Evolutionary conservation across 1,284 basidiomycete species (phyloP).

Genomic region (Mrakiaceae sp.): DNA sequence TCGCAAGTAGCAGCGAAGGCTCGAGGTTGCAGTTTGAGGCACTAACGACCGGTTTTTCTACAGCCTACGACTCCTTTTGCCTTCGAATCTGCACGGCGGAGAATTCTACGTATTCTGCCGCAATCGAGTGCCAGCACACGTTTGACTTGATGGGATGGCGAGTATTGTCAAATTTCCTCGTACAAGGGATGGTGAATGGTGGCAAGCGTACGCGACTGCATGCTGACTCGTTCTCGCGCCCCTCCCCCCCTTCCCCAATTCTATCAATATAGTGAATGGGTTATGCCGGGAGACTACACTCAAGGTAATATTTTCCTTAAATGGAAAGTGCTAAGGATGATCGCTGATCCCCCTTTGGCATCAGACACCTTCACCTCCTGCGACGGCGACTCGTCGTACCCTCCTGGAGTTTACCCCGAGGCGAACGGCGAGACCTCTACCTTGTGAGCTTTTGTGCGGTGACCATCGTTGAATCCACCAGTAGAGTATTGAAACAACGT

Average conservation of each 20-base stretch:
- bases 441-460: conserved; percentile 21
- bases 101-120: conserved; percentile 26
- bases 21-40: background rate
- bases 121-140: conserved; percentile 28
- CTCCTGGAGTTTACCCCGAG: conserved; percentile 29
- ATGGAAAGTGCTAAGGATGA: background rate
- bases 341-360: background rate
- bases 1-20: background rate
- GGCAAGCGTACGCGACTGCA: too few species aligned
- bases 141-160: conserved; percentile 32
- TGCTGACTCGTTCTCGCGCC: background rate
- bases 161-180: conserved; percentile 24
- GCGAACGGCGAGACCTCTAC: background rate
- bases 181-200: background rate
- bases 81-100: conserved; percentile 36
- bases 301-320: background rate
- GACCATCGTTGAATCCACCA: conserved; percentile 23
- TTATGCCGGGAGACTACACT: conserved; percentile 17
- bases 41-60: background rate
- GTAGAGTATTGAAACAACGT: conserved; percentile 11
- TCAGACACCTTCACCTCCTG: conserved; percentile 33
- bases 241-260: background rate
- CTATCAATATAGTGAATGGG: background rate
- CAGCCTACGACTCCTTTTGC: conserved; percentile 34
- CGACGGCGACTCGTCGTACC: conserved; percentile 28